Evolutionary conservation across 2,329 filamentous ascomycete species (phyloP).

Genomic region (Diaporthe ampelina): DNA sequence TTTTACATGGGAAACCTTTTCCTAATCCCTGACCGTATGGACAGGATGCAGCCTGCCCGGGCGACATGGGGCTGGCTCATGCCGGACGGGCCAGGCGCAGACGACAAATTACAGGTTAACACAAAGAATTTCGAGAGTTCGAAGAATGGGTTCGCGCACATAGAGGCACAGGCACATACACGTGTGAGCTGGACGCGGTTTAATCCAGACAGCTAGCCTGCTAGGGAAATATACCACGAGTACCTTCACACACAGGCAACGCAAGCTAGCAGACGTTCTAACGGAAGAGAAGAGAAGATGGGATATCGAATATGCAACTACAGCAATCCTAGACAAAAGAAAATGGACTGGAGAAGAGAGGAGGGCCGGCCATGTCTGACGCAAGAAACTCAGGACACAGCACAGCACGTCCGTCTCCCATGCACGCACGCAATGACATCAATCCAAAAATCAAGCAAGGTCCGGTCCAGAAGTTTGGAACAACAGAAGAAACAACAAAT

Average conservation of each 20-base stretch:
- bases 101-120: too few species aligned
- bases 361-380: neutral
- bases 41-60: too few species aligned
- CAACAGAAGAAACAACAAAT: neutral
- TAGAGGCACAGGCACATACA: too few species aligned
- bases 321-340: neutral
- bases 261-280: neutral
- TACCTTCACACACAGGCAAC: neutral
- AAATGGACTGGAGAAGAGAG: neutral
- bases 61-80: too few species aligned
- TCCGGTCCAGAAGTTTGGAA: neutral
- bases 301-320: conserved; percentile 25
- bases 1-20: neutral
- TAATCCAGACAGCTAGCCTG: neutral
- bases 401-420: neutral
- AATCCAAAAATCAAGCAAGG: neutral
- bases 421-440: conserved; percentile 7
- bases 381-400: neutral
- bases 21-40: neutral
- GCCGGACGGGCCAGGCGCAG: too few species aligned
- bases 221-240: neutral
- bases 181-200: neutral
- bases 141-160: too few species aligned
- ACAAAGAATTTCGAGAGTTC: too few species aligned
- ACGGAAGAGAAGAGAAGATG: neutral